A percentile compares a stretch with the other conserved stretches of the same genome.
These are phyloP conservation scores for Basipetospora chlamydospora DNA, from an alignment of 2,329 filamentous ascomycete genomes.

Conservation along the genomic window DNA sequence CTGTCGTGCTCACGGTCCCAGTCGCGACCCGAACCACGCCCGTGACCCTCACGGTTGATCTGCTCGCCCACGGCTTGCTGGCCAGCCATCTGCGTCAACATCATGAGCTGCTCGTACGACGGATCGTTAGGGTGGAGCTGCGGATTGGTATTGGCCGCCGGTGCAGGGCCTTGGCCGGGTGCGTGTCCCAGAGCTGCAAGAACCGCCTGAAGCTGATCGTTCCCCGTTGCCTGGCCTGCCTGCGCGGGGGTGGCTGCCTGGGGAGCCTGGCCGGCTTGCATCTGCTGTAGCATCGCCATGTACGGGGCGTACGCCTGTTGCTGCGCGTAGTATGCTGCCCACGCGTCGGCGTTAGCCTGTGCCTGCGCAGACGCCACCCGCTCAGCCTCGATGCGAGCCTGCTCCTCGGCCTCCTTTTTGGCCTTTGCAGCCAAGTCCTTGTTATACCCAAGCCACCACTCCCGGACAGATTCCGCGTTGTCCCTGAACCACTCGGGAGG, in stretches of 20 bases:
- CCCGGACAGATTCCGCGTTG: conserved; percentile 28
- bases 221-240: conserved; percentile 11
- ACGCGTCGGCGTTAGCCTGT: conserved; percentile 2
- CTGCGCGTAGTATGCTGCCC: conserved; percentile 9
- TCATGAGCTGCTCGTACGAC: conserved; percentile 24
- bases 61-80: conserved; percentile 9
- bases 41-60: background rate
- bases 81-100: conserved; percentile 23
- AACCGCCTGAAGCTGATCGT: conserved; percentile 28
- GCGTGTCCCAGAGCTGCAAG: conserved; percentile 26
- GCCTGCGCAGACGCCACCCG: conserved; percentile 4
- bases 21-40: conserved; percentile 6
- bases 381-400: conserved; percentile 9
- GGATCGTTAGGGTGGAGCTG: conserved; percentile 22
- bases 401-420: conserved; percentile 22
- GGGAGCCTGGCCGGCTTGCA: conserved; percentile 3
- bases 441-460: conserved; percentile 38
- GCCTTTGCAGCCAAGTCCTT: conserved; percentile 23
- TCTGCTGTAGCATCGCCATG: conserved; percentile 6
- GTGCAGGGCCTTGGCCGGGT: conserved; percentile 12
- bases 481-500: conserved; percentile 38
- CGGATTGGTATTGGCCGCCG: conserved; percentile 9
- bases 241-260: conserved; percentile 9
- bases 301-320: conserved; percentile 6
- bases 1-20: conserved; percentile 12